Conservation (phyloP, 2,329 filamentous ascomycete genomes). For the Fusarium praegraminearum region DNA sequence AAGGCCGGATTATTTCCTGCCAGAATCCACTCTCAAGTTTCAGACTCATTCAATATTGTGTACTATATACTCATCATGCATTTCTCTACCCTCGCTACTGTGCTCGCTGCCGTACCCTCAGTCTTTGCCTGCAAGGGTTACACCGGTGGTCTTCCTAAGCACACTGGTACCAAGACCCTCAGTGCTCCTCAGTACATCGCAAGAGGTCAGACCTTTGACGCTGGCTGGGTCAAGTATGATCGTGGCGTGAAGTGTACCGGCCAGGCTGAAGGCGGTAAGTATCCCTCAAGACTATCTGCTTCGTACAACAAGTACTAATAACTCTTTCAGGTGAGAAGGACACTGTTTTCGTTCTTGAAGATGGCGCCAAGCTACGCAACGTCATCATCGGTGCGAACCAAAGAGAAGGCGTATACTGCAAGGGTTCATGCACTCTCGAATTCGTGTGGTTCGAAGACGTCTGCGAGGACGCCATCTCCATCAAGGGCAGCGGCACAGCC, state of each 20-base stretch:
- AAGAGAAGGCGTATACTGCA: constrained; percentile 61
- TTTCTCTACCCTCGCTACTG: constrained; percentile 26
- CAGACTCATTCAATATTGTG: neutral
- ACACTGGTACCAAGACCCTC: constrained; percentile 47
- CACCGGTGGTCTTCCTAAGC: constrained; percentile 48
- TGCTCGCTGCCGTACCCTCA: constrained; percentile 44
- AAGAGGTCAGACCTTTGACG: constrained; percentile 48
- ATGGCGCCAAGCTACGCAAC: constrained; percentile 59
- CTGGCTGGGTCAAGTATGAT: constrained; percentile 54
- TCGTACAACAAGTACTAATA: neutral
- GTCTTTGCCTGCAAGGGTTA: constrained; percentile 49
- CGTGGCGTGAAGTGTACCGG: constrained; percentile 57
- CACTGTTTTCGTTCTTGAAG: constrained; percentile 57
- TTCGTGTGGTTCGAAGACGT: constrained; percentile 65
- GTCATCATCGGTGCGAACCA: constrained; percentile 61
- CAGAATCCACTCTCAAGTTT: neutral
- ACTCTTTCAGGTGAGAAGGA: constrained; percentile 38
- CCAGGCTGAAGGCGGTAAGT: constrained; percentile 58
- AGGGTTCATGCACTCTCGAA: constrained; percentile 57
- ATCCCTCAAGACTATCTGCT: fast-evolving
- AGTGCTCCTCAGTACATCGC: constrained; percentile 49
- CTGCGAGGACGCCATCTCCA: constrained; percentile 52
- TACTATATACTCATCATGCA: neutral
- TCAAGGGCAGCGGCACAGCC: constrained; percentile 48
- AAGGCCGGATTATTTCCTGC: neutral